Conservation (phyloP, 495 filamentous ascomycete genomes). For the Margaritispora aquatica region DNA sequence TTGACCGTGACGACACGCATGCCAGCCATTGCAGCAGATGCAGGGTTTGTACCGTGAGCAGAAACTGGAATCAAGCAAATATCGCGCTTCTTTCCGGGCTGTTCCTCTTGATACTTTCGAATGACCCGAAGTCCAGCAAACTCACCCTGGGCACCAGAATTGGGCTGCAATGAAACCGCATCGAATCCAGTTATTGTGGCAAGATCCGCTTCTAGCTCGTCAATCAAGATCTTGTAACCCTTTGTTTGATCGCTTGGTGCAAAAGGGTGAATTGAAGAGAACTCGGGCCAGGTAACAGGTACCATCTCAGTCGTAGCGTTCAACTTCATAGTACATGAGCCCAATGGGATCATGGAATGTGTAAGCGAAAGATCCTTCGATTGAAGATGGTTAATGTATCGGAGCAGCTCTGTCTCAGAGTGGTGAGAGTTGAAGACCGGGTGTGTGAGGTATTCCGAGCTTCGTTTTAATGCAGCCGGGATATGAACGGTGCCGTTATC, state of each 20-base stretch:
- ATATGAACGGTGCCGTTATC: conserved; percentile 31
- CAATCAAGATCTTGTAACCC: conserved; percentile 66
- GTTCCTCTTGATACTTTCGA: conserved; percentile 73
- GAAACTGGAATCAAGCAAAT: conserved; percentile 96
- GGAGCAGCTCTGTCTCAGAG: conserved; percentile 91
- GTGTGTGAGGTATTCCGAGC: conserved; percentile 74
- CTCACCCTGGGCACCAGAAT: conserved; percentile 95
- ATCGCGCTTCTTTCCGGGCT: conserved; percentile 63
- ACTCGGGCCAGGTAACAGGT: conserved; percentile 78
- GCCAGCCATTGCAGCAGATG: conserved; percentile 93
- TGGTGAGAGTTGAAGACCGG: conserved; percentile 96
- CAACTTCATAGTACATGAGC: conserved; percentile 99
- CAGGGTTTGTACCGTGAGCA: conserved; percentile 95
- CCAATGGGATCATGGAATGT: conserved; percentile 99
- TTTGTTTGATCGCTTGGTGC: conserved; percentile 53
- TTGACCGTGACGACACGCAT: conserved; percentile 96
- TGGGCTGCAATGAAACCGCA: conserved; percentile 86
- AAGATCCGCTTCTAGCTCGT: conserved; percentile 70
- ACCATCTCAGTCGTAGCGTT: conserved; percentile 95
- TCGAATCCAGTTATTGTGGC: conserved; percentile 87
- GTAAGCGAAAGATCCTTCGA: conserved; percentile 93
- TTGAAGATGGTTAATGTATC: conserved; percentile 92
- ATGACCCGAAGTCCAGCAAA: conserved; percentile 93
- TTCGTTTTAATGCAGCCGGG: conserved; percentile 61
- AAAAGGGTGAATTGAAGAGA: conserved; percentile 84